Conservation (phyloP, 2,329 filamentous ascomycete species). For the Trichoderma sp. region DNA sequence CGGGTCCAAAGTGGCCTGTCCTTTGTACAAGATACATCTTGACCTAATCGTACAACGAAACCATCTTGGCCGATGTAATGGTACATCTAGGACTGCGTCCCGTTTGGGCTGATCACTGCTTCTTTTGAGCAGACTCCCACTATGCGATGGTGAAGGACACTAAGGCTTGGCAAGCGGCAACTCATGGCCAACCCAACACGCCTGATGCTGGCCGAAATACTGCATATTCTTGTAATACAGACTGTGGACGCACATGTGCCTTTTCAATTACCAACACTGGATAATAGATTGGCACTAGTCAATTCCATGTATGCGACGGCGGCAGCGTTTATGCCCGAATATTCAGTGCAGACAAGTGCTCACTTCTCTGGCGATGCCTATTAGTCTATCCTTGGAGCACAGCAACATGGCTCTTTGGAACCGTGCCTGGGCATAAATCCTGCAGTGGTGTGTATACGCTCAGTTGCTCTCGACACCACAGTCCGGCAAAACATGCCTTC, state of each 20-base stretch:
- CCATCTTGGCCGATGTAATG: background rate
- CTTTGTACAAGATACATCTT: background rate
- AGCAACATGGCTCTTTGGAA: background rate
- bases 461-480: background rate
- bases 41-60: background rate
- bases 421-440: background rate
- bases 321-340: background rate
- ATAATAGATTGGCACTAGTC: no score
- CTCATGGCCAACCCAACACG: background rate
- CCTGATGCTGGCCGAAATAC: background rate
- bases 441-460: background rate
- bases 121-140: background rate
- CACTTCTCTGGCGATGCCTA: background rate
- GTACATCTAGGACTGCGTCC: background rate
- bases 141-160: background rate
- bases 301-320: background rate
- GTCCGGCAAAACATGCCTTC: conserved; percentile 45
- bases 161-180: background rate
- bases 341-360: no score
- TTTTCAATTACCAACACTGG: background rate
- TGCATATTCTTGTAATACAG: background rate
- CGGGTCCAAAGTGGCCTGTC: background rate
- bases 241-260: background rate
- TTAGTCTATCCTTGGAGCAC: background rate
- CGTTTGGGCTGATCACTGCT: background rate